These are phyloP conservation scores for Volutella citrinella DNA, from an alignment of 2,329 filamentous ascomycete species.

Conservation along the genomic window DNA sequence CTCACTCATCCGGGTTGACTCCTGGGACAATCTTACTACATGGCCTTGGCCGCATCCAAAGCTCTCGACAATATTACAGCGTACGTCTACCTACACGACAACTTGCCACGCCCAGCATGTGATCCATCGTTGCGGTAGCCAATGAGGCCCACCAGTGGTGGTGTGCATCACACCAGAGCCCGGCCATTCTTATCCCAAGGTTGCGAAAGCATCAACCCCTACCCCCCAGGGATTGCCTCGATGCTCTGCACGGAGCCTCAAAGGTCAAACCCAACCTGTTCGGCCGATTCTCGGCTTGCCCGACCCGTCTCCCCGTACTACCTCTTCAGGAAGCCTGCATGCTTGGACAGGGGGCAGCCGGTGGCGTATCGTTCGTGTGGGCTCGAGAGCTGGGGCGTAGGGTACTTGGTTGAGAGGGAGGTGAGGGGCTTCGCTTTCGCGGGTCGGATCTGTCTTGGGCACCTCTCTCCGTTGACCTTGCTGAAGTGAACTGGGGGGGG, in stretches of 20 bases:
- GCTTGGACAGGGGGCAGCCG: slow-evolving; percentile 18
- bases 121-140: slow-evolving; percentile 22
- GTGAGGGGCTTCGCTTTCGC: too few relatives aligned
- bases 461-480: too few relatives aligned
- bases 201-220: slow-evolving; percentile 1
- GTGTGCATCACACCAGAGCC: slow-evolving; percentile 1
- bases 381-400: slow-evolving; percentile 12
- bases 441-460: too few relatives aligned
- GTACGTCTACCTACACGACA: too few relatives aligned
- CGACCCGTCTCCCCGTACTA: slow-evolving; percentile 14
- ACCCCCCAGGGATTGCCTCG: slow-evolving; percentile 5
- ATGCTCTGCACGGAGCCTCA: slow-evolving; percentile 7
- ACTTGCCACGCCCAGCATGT: too few relatives aligned
- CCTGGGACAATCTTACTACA: too few relatives aligned
- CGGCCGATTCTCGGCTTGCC: slow-evolving; percentile 17
- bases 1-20: too few relatives aligned
- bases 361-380: slow-evolving; percentile 14
- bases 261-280: slow-evolving; percentile 6
- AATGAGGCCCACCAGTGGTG: slow-evolving; percentile 18
- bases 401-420: too few relatives aligned
- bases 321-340: slow-evolving; percentile 21
- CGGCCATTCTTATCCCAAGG: not conserved
- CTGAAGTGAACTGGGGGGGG: too few relatives aligned
- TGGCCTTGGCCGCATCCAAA: too few relatives aligned
- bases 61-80: too few relatives aligned